Percentiles rank a stretch among this genome's conserved stretches.
Conservation (phyloP, 2,329 filamentous ascomycete genomes). For the Nothomitra cinnamomea region DNA sequence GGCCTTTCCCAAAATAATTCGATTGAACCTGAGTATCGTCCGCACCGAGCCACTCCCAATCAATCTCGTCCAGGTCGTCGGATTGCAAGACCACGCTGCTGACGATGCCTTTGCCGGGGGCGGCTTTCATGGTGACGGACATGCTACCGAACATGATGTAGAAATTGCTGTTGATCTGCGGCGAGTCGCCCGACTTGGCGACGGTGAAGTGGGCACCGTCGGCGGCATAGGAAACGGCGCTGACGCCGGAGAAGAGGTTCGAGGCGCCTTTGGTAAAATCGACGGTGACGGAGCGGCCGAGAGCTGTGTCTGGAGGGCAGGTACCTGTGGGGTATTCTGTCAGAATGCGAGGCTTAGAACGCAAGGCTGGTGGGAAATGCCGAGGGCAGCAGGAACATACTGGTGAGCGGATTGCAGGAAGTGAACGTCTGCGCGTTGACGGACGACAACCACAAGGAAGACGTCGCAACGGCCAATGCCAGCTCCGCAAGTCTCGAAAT, state of each 20-base stretch:
- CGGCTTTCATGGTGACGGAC: conserved; percentile 69
- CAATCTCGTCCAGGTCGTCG: conserved; percentile 86
- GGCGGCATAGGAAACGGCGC: conserved; percentile 53
- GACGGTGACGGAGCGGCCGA: conserved; percentile 66
- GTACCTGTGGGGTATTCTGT: conserved; percentile 24
- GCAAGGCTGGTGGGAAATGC: conserved; percentile 11
- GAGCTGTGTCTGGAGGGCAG: conserved; percentile 62
- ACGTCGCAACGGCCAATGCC: background rate
- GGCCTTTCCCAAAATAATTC: conserved; percentile 94
- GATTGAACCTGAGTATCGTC: conserved; percentile 66
- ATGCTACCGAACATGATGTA: conserved; percentile 99
- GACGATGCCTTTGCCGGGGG: conserved; percentile 80
- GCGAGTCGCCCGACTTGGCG: conserved; percentile 59
- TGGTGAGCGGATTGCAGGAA: conserved; percentile 35
- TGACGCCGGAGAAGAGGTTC: conserved; percentile 57
- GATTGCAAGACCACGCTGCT: conserved; percentile 84
- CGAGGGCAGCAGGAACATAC: conserved; percentile 9
- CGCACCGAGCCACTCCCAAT: conserved; percentile 88
- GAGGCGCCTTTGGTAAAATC: conserved; percentile 69
- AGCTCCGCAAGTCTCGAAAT: background rate
- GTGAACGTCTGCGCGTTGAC: conserved; percentile 35
- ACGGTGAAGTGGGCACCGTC: conserved; percentile 76
- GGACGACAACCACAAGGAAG: conserved; percentile 10
- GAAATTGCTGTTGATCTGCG: conserved; percentile 76
- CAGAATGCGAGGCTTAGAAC: conserved; percentile 8